Evolutionary conservation across 2,329 filamentous ascomycete species (phyloP).

Genomic region (Penicillium sp.): DNA sequence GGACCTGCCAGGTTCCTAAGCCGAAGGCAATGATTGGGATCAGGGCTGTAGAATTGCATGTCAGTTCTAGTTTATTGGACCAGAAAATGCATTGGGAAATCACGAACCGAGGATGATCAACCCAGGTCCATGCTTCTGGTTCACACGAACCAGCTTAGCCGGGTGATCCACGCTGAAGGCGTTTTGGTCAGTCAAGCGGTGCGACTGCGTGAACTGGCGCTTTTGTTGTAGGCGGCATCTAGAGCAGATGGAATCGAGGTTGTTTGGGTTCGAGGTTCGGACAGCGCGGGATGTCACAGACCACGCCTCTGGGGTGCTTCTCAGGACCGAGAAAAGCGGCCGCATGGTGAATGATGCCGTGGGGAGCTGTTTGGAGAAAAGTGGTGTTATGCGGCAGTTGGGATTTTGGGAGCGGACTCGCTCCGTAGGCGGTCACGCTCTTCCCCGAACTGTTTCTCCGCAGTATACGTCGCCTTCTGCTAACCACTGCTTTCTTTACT

Average conservation of each 20-base stretch:
- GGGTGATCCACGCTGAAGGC: slow-evolving; percentile 86
- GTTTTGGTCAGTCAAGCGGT: slow-evolving; percentile 60
- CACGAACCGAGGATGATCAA: slow-evolving; percentile 69
- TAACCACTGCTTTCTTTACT: neutral
- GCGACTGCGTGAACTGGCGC: slow-evolving; percentile 46
- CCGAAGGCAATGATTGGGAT: slow-evolving; percentile 89
- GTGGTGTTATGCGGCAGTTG: slow-evolving; percentile 5
- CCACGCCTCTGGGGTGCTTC: slow-evolving; percentile 24
- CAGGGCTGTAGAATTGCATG: slow-evolving; percentile 53
- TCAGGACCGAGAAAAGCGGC: slow-evolving; percentile 28
- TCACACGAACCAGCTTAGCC: slow-evolving; percentile 71
- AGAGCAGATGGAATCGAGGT: slow-evolving; percentile 34
- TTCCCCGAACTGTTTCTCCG: slow-evolving; percentile 23
- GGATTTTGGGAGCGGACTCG: slow-evolving; percentile 13
- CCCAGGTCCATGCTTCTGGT: slow-evolving; percentile 73
- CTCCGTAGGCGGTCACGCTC: slow-evolving; percentile 25
- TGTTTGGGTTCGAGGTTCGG: slow-evolving; percentile 20
- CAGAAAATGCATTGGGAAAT: neutral
- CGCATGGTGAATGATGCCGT: slow-evolving; percentile 21
- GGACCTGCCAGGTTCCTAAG: slow-evolving; percentile 92
- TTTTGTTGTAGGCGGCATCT: slow-evolving; percentile 38
- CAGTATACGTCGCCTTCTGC: slow-evolving; percentile 6
- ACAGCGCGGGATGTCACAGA: slow-evolving; percentile 19
- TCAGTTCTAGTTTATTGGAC: slow-evolving; percentile 4
- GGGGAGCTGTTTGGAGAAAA: neutral